These are phyloP conservation scores for Neofusicoccum sp. DNA, from an alignment of 2,329 filamentous ascomycete species.

Conservation along the genomic window DNA sequence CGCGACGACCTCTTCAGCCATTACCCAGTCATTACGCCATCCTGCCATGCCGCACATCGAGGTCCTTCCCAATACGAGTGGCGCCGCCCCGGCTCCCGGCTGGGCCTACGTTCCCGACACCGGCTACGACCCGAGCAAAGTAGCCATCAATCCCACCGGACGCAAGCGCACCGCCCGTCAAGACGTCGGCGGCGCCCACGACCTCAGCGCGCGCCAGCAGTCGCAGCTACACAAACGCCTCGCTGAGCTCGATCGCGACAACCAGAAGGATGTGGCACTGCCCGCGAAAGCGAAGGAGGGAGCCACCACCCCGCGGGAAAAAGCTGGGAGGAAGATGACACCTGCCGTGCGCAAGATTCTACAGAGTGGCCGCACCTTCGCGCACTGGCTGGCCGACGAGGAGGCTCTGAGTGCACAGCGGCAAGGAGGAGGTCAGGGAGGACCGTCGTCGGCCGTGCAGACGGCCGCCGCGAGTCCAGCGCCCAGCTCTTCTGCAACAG, in stretches of 20 bases:
- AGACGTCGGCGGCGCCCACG: constrained; percentile 40
- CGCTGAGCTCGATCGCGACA: constrained; percentile 70
- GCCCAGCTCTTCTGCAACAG: constrained; percentile 6
- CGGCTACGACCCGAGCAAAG: constrained; percentile 59
- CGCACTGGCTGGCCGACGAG: constrained; percentile 80
- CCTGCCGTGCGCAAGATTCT: constrained; percentile 71
- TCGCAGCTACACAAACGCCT: constrained; percentile 80
- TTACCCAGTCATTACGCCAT: not conserved
- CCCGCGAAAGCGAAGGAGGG: constrained; percentile 46
- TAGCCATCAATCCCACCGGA: constrained; percentile 54
- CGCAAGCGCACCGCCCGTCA: constrained; percentile 66
- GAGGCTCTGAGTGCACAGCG: constrained; percentile 56
- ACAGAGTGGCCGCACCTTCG: constrained; percentile 79
- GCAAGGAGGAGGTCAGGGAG: constrained; percentile 9
- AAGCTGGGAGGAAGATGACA: constrained; percentile 59
- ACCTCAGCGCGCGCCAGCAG: constrained; percentile 80
- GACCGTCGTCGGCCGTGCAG: not conserved
- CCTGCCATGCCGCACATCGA: constrained; percentile 70
- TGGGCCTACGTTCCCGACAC: constrained; percentile 91
- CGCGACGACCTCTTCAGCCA: not conserved
- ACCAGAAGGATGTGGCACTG: constrained; percentile 58
- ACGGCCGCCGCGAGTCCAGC: constrained; percentile 25
- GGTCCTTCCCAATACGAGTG: constrained; percentile 68
- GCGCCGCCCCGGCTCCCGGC: constrained; percentile 73
- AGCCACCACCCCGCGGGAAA: constrained; percentile 39